Percentiles rank a stretch among this genome's conserved stretches.
These are phyloP conservation scores for Stagonosporopsis tanaceti DNA, from an alignment of 2,329 filamentous ascomycete genomes.

Conservation along the genomic window DNA sequence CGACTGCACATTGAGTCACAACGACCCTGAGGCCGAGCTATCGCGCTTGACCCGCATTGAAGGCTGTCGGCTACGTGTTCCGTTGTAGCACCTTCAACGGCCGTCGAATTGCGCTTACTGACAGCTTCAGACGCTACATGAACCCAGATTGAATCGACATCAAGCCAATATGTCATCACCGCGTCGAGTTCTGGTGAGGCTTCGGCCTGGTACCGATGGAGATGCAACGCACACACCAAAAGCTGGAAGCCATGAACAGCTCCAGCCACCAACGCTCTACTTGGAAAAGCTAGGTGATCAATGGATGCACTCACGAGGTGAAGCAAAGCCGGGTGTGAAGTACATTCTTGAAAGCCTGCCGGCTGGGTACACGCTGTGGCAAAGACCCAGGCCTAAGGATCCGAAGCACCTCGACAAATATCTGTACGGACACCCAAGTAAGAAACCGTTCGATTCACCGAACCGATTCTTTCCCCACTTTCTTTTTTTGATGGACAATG, in stretches of 20 bases:
- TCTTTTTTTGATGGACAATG: constrained; percentile 61
- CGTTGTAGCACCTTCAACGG: neutral
- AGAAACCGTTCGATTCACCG: constrained; percentile 61
- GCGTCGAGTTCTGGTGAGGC: constrained; percentile 30
- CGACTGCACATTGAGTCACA: neutral
- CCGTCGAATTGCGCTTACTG: neutral
- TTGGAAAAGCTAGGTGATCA: constrained; percentile 56
- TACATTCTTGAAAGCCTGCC: constrained; percentile 64
- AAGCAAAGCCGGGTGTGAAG: constrained; percentile 45
- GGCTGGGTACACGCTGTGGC: constrained; percentile 61
- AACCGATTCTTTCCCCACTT: constrained; percentile 66
- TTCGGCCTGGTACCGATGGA: constrained; percentile 45
- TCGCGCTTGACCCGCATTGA: neutral
- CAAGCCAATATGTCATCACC: constrained; percentile 4
- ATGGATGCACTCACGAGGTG: constrained; percentile 58
- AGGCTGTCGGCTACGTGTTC: neutral
- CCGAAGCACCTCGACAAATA: constrained; percentile 60
- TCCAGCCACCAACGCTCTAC: constrained; percentile 55
- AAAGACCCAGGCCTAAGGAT: constrained; percentile 55
- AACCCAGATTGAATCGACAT: neutral
- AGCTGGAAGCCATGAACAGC: constrained; percentile 34
- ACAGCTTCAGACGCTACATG: neutral
- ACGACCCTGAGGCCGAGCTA: neutral
- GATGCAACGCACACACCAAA: constrained; percentile 42
- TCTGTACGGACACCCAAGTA: constrained; percentile 64